phyloP scores from a whole-genome alignment of 2,329 filamentous ascomycete genomes.

The Teratosphaeria zuluensis region DNA sequence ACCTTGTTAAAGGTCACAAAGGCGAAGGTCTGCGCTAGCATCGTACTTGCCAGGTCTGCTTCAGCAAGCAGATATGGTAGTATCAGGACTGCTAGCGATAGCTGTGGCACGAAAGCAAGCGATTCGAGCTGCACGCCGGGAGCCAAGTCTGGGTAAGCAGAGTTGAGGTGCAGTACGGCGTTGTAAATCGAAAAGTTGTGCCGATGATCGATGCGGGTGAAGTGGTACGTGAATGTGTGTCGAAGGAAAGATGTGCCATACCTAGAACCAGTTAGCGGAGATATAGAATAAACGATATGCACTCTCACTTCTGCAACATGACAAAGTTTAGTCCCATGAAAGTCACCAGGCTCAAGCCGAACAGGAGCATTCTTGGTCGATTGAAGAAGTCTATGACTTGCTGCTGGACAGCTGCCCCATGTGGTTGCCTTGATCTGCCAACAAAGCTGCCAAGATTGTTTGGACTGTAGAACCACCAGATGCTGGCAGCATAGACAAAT shows the following conservation, averaged over 20 bases:
- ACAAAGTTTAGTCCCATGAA: constrained; percentile 63
- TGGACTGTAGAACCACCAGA: constrained; percentile 69
- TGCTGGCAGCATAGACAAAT: constrained; percentile 81
- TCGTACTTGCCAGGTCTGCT: constrained; percentile 67
- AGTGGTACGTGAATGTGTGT: constrained; percentile 88
- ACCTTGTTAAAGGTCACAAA: constrained; percentile 99
- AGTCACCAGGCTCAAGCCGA: constrained; percentile 56
- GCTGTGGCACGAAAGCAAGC: constrained; percentile 79
- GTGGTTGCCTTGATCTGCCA: neutral
- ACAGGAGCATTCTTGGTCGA: constrained; percentile 44
- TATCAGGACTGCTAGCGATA: constrained; percentile 66
- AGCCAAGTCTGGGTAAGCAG: constrained; percentile 43
- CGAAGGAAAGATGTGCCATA: constrained; percentile 75
- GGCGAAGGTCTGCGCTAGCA: constrained; percentile 92
- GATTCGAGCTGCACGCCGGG: constrained; percentile 54
- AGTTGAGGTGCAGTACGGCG: constrained; percentile 76
- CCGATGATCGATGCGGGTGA: constrained; percentile 86
- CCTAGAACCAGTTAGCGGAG: constrained; percentile 30
- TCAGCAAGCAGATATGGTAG: constrained; percentile 71
- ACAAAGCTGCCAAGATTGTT: constrained; percentile 1
- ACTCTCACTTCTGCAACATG: constrained; percentile 66
- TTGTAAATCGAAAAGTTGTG: constrained; percentile 99
- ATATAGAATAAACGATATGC: neutral
- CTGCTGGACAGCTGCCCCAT: neutral
- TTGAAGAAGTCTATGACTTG: constrained; percentile 10